Evolutionary conservation across 345 rosid genomes (phyloP).

Genomic region (Salix viminalis): DNA sequence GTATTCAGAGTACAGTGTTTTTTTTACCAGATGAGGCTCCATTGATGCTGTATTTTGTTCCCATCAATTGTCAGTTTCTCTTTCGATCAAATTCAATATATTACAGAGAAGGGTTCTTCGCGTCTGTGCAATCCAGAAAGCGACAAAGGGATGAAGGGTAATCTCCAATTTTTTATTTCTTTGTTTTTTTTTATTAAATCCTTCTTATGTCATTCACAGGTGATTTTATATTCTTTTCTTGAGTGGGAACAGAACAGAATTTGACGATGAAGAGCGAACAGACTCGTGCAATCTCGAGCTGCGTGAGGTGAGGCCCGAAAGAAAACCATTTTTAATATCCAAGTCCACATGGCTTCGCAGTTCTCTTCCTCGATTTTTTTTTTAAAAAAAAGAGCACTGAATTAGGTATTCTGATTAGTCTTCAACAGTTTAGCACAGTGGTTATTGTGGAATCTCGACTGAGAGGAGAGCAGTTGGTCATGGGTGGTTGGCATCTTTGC

Average conservation of each 20-base stretch:
- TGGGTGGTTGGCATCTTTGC: neutral
- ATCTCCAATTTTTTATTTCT: neutral
- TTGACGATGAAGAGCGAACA: conserved; percentile 12
- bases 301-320: neutral
- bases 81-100: neutral
- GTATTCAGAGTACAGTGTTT: neutral
- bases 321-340: neutral
- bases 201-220: neutral
- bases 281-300: conserved; percentile 33
- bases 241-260: neutral
- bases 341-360: neutral
- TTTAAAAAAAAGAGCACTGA: neutral
- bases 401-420: neutral
- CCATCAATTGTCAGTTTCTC: neutral
- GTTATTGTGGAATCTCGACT: neutral
- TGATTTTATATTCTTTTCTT: neutral
- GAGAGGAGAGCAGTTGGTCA: neutral
- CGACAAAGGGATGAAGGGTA: neutral
- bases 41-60: neutral
- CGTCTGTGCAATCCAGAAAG: neutral
- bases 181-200: neutral
- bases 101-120: neutral
- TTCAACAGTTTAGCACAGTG: neutral
- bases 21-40: neutral
- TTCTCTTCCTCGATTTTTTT: neutral